Conservation (phyloP, 495 filamentous ascomycete genomes). For the Acidomyces sp. region DNA sequence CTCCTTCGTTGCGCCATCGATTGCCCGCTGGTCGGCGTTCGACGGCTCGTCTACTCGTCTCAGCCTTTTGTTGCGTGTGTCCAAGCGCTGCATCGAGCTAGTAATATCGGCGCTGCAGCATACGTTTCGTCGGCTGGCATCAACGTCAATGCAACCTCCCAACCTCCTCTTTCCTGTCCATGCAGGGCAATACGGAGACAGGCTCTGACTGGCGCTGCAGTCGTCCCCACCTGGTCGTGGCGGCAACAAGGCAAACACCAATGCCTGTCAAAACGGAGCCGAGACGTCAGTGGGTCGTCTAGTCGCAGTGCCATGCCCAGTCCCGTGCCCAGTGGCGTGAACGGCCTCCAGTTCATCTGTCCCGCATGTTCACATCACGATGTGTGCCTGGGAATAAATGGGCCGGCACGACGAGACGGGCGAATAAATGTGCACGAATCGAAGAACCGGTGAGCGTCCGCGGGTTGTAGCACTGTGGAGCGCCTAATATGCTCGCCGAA, state of each 20-base stretch:
- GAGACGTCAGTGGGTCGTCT: constrained; percentile 1
- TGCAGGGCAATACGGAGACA: constrained; percentile 1
- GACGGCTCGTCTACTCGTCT: not conserved
- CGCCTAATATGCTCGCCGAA: constrained; percentile 1
- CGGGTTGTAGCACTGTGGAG: not conserved
- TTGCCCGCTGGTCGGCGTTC: too few relatives aligned
- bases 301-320: constrained; percentile 2
- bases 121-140: not conserved
- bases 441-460: constrained; percentile 5
- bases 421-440: not conserved
- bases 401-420: not conserved
- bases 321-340: too few relatives aligned
- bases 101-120: not conserved
- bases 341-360: too few relatives aligned
- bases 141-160: constrained; percentile 10
- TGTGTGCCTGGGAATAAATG: too few relatives aligned
- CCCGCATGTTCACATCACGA: too few relatives aligned
- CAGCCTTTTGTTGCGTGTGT: constrained; percentile 1
- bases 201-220: not conserved
- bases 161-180: constrained; percentile 6
- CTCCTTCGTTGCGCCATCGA: too few relatives aligned
- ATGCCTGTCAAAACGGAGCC: not conserved
- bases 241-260: not conserved
- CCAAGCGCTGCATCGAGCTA: constrained; percentile 1
- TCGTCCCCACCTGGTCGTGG: not conserved